A percentile compares a stretch with the other conserved stretches of the same genome.
These are phyloP conservation scores for Colletotrichum plurivorum DNA, from an alignment of 2,329 filamentous ascomycete species.

Conservation along the genomic window DNA sequence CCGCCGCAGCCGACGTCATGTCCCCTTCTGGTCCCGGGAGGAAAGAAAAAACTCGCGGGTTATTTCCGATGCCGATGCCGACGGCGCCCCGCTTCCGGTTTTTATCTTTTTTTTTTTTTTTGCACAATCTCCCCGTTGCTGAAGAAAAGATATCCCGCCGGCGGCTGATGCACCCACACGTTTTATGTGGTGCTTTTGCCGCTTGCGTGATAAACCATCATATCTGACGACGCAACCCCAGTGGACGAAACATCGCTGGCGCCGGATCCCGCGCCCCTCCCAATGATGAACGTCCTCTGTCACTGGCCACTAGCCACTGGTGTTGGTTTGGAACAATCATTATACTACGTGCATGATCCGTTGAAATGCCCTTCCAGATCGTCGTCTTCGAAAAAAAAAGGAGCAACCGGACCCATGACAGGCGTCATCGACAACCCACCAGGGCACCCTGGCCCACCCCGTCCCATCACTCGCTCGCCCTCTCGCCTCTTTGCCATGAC, in stretches of 20 bases:
- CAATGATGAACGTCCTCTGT: too few species aligned
- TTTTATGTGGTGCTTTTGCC: not conserved
- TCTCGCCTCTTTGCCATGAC: not conserved
- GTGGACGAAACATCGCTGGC: not conserved
- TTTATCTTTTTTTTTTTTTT: too few species aligned
- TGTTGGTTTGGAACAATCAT: too few species aligned
- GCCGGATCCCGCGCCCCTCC: too few species aligned
- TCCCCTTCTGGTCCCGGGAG: too few species aligned
- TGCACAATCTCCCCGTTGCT: too few species aligned
- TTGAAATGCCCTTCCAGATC: not conserved
- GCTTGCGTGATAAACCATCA: not conserved
- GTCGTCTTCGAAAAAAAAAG: not conserved
- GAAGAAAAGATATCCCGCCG: too few species aligned
- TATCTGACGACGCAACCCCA: not conserved
- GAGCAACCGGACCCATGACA: too few species aligned
- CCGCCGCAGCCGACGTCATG: not conserved
- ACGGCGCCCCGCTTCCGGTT: slow-evolving; percentile 1
- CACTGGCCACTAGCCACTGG: too few species aligned
- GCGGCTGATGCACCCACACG: not conserved
- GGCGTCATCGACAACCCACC: not conserved
- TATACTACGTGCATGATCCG: too few species aligned
- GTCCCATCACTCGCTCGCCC: not conserved
- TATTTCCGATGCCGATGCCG: slow-evolving; percentile 22
- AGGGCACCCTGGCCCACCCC: too few species aligned
- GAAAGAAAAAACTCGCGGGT: not conserved